A percentile compares a stretch with the other conserved stretches of the same genome.
phyloP scores from a whole-genome alignment of 345 rosid genomes.

The Hypericum androsaemum region DNA sequence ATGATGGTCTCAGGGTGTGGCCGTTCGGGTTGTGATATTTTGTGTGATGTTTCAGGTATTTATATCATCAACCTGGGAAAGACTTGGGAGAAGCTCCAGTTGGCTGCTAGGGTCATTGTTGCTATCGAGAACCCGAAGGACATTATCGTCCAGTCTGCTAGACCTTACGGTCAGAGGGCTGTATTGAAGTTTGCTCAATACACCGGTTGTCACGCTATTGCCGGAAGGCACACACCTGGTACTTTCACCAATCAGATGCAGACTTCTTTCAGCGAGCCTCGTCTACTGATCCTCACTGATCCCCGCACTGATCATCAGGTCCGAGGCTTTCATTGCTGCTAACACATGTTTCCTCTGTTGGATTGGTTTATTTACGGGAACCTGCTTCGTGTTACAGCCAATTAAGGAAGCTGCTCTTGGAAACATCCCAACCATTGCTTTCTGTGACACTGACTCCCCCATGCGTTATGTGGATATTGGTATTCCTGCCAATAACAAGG shows the following conservation, averaged over 20 bases:
- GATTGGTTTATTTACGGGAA: neutral
- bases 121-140: slow-evolving; percentile 81
- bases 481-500: slow-evolving; percentile 94
- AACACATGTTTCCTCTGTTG: neutral
- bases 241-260: slow-evolving; percentile 93
- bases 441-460: slow-evolving; percentile 94
- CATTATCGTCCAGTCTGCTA: slow-evolving; percentile 91
- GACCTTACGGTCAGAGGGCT: slow-evolving; percentile 98
- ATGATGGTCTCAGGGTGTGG: neutral
- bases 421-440: slow-evolving; percentile 89
- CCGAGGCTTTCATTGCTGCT: neutral
- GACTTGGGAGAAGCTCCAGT: slow-evolving; percentile 84
- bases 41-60: slow-evolving; percentile 37
- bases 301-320: slow-evolving; percentile 99
- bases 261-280: slow-evolving; percentile 83
- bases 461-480: slow-evolving; percentile 89
- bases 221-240: slow-evolving; percentile 99
- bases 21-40: neutral
- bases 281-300: slow-evolving; percentile 83
- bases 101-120: slow-evolving; percentile 87
- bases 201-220: slow-evolving; percentile 96
- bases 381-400: slow-evolving; percentile 41
- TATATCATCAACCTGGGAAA: slow-evolving; percentile 84
- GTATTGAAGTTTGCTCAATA: slow-evolving; percentile 84
- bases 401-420: slow-evolving; percentile 96